Evolutionary conservation across 768 basidiomycete genomes (phyloP), one percentile per base, ranked within the genome.

Genomic region (Russula griseocarnosa): DNA sequence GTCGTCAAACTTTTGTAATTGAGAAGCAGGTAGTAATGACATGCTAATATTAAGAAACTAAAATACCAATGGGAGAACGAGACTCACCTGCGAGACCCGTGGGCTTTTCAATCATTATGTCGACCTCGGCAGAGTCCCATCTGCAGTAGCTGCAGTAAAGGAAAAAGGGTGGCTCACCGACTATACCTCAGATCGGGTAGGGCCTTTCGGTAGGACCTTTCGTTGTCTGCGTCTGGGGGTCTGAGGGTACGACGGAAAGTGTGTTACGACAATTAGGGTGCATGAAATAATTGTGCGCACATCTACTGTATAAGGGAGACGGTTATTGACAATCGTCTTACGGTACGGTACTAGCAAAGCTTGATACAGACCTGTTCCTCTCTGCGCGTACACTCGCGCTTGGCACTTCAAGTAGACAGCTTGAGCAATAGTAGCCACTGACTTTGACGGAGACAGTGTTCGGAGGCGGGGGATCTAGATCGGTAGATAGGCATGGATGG

Each of bases 381-480:
- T 99, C 97, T 14, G 91, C 94, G 60, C 97, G 82, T n/a, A 99
- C 97, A 70, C 94, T 97, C 3, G 97, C 97, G 73, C 89, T 94
- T 0, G 97, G 96, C 14, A 99, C 97, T 73, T 99, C 97, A 74
- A 98, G 98, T 20, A 98, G 80, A 74, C 97, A 99, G 74, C 95
- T 95, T 36, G 97, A 97, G 73, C 97, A 99, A 74, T 93, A 98
- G 74, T 98, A 99, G 49, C 92, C 92, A 73, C 92, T 91, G 73
- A 98, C 90, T 83, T 99, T 97, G 50, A 93, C 79, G 10, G 87
- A 82, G 2, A 96, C 92, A 0, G 90, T 79, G 69, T 86, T 86
- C 0, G 90, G 91, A n/a, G 86, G 87, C 13, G 90, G 91, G 88
- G 86, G 24, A 80, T n/a, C 73, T 18, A 81, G 81, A 20, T 81